A percentile compares a stretch with the other conserved stretches of the same genome.
These are phyloP conservation scores for Isatis lusitanica DNA, from an alignment of 441 rosid species.

Conservation along the genomic window DNA sequence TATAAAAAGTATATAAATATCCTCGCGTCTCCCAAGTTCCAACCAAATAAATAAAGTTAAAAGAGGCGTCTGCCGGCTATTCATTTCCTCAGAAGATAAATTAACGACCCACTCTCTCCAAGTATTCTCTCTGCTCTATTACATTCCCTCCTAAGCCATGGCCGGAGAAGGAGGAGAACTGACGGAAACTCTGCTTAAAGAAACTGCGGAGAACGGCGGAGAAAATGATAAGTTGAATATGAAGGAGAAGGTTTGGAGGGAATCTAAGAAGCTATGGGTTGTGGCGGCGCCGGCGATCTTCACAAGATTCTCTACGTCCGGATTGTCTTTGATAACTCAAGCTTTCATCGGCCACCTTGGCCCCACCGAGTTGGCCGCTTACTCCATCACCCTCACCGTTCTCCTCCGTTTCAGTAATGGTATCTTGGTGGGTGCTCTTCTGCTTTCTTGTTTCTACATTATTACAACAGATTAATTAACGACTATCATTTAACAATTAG, in stretches of 20 bases:
- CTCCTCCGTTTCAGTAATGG: slow-evolving; percentile 69
- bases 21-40: too few species aligned
- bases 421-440: slow-evolving; percentile 45
- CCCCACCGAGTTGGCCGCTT: slow-evolving; percentile 65
- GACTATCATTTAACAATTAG: neutral
- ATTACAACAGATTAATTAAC: neutral
- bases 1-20: too few species aligned
- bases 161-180: slow-evolving; percentile 32
- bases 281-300: slow-evolving; percentile 81
- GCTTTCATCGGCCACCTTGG: slow-evolving; percentile 79
- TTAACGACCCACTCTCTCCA: neutral
- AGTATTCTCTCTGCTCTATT: neutral
- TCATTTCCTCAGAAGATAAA: neutral
- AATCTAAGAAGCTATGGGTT: slow-evolving; percentile 66
- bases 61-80: neutral
- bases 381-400: slow-evolving; percentile 60
- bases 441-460: neutral
- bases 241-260: slow-evolving; percentile 49
- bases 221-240: slow-evolving; percentile 34
- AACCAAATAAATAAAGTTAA: neutral
- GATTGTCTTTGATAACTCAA: slow-evolving; percentile 55
- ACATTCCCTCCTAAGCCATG: neutral
- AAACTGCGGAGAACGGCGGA: neutral
- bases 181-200: slow-evolving; percentile 38
- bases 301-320: slow-evolving; percentile 69